These are phyloP conservation scores for Cyanodermella asteris DNA, from an alignment of 2,329 filamentous ascomycete species.

Conservation along the genomic window DNA sequence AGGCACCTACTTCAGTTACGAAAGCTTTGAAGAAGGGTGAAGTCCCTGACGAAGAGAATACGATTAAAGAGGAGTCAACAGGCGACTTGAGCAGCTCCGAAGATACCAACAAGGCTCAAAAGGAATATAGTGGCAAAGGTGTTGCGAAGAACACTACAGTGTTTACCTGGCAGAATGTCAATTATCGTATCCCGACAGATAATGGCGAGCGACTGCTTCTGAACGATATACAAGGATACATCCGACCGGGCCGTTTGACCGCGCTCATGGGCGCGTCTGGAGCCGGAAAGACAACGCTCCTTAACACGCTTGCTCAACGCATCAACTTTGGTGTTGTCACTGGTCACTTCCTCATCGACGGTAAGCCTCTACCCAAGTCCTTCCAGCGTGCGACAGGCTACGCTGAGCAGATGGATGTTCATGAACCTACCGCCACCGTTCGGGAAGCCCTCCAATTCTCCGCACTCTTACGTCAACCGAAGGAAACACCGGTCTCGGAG, in stretches of 20 bases:
- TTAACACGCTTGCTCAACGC: conserved; percentile 24
- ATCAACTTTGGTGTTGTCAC: conserved; percentile 22
- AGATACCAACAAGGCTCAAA: conserved; percentile 12
- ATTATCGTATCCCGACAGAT: conserved; percentile 38
- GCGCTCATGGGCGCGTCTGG: conserved; percentile 47
- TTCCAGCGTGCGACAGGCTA: conserved; percentile 33
- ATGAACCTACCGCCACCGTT: conserved; percentile 44
- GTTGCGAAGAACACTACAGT: conserved; percentile 45
- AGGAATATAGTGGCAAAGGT: conserved; percentile 20
- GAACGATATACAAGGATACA: conserved; percentile 45
- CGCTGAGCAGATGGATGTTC: conserved; percentile 43
- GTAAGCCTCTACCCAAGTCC: conserved; percentile 21
- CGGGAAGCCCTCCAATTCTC: conserved; percentile 45
- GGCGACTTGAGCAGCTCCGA: conserved; percentile 9
- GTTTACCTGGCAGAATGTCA: conserved; percentile 73
- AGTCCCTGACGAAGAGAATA: conserved; percentile 28
- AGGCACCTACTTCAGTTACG: conserved; percentile 36
- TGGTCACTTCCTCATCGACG: conserved; percentile 24
- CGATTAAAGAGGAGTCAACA: conserved; percentile 15
- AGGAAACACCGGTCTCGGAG: conserved; percentile 33
- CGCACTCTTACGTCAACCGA: conserved; percentile 39
- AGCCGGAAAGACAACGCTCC: conserved; percentile 26
- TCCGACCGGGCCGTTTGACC: conserved; percentile 54
- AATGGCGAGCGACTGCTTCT: conserved; percentile 26
- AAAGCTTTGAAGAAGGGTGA: conserved; percentile 32